Percentiles rank a stretch among this genome's conserved stretches.
These are phyloP conservation scores for Iris macrosiphon DNA, from an alignment of 106 monocot species.

Conservation along the genomic window DNA sequence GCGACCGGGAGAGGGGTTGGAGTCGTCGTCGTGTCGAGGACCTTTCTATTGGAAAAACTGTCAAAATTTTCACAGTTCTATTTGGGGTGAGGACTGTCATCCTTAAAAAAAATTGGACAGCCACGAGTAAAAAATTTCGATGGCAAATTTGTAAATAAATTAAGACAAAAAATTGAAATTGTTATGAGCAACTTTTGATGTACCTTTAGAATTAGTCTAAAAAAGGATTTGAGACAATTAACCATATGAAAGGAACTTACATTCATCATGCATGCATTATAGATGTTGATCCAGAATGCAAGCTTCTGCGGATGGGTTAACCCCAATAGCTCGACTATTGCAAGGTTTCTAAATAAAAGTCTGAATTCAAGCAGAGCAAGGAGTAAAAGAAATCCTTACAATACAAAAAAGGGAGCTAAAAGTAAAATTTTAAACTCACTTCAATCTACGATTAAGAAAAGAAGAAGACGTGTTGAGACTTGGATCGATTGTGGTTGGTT, in stretches of 20 bases:
- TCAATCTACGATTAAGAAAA: constrained; percentile 34
- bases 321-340: constrained; percentile 48
- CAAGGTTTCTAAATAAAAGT: constrained; percentile 52
- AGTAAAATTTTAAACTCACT: constrained; percentile 27
- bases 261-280: constrained; percentile 99
- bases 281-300: constrained; percentile 98
- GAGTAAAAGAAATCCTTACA: not conserved
- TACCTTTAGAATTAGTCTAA: too few species aligned
- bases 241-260: constrained; percentile 24
- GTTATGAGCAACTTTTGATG: too few species aligned
- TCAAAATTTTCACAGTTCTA: too few species aligned
- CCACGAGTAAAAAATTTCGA: too few species aligned
- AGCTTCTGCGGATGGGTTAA: constrained; percentile 82
- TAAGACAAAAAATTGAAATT: too few species aligned
- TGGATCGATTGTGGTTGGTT: constrained; percentile 20
- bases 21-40: too few species aligned
- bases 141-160: too few species aligned
- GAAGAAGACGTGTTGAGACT: constrained; percentile 17
- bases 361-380: constrained; percentile 29
- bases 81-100: too few species aligned
- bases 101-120: too few species aligned
- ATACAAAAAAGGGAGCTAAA: not conserved
- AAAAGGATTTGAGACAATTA: not conserved
- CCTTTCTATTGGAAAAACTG: too few species aligned
- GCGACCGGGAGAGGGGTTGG: too few species aligned